Evolutionary conservation across 2,329 filamentous ascomycete species (phyloP).

Genomic region (Lomentospora prolificans): DNA sequence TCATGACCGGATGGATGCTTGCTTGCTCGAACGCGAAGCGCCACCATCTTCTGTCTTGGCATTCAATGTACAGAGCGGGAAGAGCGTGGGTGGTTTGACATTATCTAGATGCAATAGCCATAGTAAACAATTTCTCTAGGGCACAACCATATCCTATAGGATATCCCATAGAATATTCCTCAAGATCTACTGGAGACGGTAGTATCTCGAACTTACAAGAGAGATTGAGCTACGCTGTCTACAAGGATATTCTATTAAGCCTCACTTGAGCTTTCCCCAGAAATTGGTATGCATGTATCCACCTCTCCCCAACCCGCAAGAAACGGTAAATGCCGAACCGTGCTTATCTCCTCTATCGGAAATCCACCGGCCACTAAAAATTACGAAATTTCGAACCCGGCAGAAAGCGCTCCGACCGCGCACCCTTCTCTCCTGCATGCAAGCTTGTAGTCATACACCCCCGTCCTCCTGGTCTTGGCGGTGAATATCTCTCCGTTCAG

Average conservation of each 20-base stretch:
- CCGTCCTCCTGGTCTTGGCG: neutral
- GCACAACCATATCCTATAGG: no score
- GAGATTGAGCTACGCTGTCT: neutral
- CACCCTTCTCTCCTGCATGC: neutral
- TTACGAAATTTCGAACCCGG: neutral
- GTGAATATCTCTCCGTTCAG: neutral
- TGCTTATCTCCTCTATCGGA: neutral
- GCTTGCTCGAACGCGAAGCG: no score
- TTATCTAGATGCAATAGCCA: no score
- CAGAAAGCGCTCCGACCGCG: neutral
- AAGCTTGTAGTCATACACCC: neutral
- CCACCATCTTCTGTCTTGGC: no score
- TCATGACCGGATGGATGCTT: no score
- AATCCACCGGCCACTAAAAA: neutral
- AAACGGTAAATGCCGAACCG: neutral
- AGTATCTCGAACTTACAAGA: neutral
- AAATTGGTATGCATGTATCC: slow-evolving; percentile 3
- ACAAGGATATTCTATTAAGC: neutral
- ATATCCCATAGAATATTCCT: no score
- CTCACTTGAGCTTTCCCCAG: neutral
- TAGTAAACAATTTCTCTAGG: no score
- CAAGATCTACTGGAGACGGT: no score
- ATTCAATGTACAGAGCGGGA: no score
- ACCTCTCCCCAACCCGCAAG: neutral
- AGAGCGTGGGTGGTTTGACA: no score